A percentile compares a stretch with the other conserved stretches of the same genome.
Evolutionary conservation across 2,329 filamentous ascomycete species (phyloP).

Genomic region (Teratosphaeria nubilosa): DNA sequence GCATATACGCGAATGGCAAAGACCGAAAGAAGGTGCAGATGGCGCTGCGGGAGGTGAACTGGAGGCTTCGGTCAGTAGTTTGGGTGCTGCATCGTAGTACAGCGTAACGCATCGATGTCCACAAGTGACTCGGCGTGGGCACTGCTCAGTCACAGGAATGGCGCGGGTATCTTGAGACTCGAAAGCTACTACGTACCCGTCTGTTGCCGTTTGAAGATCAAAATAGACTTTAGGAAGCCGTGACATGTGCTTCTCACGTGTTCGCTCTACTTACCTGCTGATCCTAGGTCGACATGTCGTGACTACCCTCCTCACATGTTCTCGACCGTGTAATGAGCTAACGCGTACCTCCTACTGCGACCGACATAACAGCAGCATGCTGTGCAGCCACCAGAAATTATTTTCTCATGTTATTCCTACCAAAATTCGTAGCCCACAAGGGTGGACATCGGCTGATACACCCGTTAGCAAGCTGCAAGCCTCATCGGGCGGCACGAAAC

Average conservation of each 20-base stretch:
- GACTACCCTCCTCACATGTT: background rate
- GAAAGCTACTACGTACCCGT: background rate
- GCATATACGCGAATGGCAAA: slow-evolving; percentile 65
- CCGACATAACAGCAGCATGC: background rate
- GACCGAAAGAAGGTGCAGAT: slow-evolving; percentile 40
- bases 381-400: background rate
- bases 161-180: background rate
- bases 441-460: background rate
- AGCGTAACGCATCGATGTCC: background rate
- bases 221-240: background rate
- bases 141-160: background rate
- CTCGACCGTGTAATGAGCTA: background rate
- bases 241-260: background rate
- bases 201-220: background rate
- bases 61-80: background rate
- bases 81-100: background rate
- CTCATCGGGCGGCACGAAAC: background rate
- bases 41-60: background rate
- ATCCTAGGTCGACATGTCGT: background rate
- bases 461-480: background rate
- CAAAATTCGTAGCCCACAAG: background rate
- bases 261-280: too few species aligned
- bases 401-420: background rate
- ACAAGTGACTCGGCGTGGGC: background rate
- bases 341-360: background rate